Evolutionary conservation across 1,139 yeast species (phyloP), one percentile per base, ranked within the genome.

Genomic region (Debaryomycetaceae sp.): DNA sequence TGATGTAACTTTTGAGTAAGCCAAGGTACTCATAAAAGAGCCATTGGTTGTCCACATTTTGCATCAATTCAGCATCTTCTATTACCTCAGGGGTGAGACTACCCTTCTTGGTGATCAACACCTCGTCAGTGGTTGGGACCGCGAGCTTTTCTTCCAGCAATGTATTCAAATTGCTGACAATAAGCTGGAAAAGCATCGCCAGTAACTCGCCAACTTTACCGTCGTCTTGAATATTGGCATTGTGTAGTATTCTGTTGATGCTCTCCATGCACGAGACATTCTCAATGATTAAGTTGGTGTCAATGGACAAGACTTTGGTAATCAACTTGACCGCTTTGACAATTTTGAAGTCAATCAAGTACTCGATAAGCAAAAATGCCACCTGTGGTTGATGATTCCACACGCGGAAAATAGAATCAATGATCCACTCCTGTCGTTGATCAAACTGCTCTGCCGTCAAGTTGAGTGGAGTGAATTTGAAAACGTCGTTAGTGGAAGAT

Each of bases 301-400:
- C 47, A 36, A 53, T 37, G 13, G 51, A 50, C 34, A 79, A 67
- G 8, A 72, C 57, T 41, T 66, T 69, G 25, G 61, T 54, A 19
- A 74, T 48, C 34, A 75, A 56, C 25, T 64, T 53, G 23, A 53
- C 53, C 3, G 75, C 59, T 17, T 61, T 49, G 29, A 78, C 48
- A 16, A 79, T 56, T 16, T 61, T 71, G 41, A 65, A 67, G 34
- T 71, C 76, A 39, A 72, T 71, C 47, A 81, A 69, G 39, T 72
- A 75, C 45, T 78, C 86, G 44, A 83, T 62, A 12, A 85, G 77
- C 43, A 85, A 65, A 41, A 75, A 80, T 2, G 86, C 89, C 36
- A 83, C 83, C 54, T 86, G 84, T 0, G 95, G 91, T 46, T 83
- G 86, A 38, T 75, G 75, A 32, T 75, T 68, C 96, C 96, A 88